phyloP scores from a whole-genome alignment of 805 yeast genomes.

The Wickerhamiella spandovensis region DNA sequence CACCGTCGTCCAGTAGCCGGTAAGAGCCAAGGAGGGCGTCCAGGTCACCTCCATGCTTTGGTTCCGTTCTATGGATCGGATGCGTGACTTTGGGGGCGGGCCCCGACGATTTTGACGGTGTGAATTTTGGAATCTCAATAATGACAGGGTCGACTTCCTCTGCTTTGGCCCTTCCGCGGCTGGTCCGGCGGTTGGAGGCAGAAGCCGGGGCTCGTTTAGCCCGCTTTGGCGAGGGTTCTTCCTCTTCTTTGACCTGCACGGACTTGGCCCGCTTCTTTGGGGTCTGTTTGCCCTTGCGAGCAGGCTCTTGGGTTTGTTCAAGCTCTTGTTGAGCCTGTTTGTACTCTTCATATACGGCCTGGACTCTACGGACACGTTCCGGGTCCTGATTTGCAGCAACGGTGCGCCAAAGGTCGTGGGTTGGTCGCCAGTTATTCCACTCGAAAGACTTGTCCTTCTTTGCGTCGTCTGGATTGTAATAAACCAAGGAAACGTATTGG shows the following conservation, averaged over 20 bases:
- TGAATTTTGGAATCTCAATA: background rate
- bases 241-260: background rate
- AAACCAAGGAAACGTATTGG: conserved; percentile 28
- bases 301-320: background rate
- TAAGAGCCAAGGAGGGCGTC: conserved; percentile 40
- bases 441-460: conserved; percentile 23
- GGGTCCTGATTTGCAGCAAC: conserved; percentile 9
- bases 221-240: conserved; percentile 1
- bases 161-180: background rate
- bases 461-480: conserved; percentile 26
- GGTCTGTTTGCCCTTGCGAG: background rate
- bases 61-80: conserved; percentile 41
- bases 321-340: background rate
- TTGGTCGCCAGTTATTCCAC: conserved; percentile 21
- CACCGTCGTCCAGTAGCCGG: conserved; percentile 48
- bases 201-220: background rate
- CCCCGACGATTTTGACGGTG: background rate
- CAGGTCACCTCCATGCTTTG: conserved; percentile 30
- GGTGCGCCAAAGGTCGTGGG: conserved; percentile 28
- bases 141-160: background rate
- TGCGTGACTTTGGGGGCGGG: conserved; percentile 38
- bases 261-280: background rate
- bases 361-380: conserved; percentile 8
- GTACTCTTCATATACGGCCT: conserved; percentile 4
- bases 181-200: background rate